Evolutionary conservation across 805 yeast species (phyloP).

Genomic region (Candida hungchunana): DNA sequence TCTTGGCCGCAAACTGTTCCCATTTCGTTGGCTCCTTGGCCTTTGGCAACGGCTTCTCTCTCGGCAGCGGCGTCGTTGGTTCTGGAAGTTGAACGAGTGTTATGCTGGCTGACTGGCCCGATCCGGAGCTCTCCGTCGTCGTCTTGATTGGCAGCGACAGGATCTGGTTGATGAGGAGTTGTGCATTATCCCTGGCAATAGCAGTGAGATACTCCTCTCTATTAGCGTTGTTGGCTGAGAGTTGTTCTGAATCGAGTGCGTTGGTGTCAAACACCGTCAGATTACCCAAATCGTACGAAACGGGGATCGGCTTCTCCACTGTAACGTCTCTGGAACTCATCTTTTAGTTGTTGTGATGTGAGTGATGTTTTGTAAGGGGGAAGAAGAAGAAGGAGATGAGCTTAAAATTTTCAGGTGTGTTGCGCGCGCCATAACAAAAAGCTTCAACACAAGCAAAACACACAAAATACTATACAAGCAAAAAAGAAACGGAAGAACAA

Average conservation of each 20-base stretch:
- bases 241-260: conserved; percentile 64
- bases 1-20: conserved; percentile 94
- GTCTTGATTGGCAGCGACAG: conserved; percentile 84
- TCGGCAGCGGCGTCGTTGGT: conserved; percentile 74
- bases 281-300: conserved; percentile 84
- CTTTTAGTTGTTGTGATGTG: conserved; percentile 8
- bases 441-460: no score
- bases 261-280: conserved; percentile 86
- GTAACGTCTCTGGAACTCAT: no score
- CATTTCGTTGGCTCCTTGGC: conserved; percentile 90
- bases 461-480: no score
- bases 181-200: conserved; percentile 87
- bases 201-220: conserved; percentile 62
- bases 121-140: conserved; percentile 68
- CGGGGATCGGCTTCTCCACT: conserved; percentile 90
- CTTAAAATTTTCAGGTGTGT: conserved; percentile 14
- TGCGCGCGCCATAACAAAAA: no score
- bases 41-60: conserved; percentile 95
- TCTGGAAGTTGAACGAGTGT: conserved; percentile 83
- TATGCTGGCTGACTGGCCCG: conserved; percentile 65
- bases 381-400: conserved; percentile 4
- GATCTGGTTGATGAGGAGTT: conserved; percentile 84
- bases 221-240: conserved; percentile 47
- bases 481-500: not conserved
- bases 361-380: no score